Evolutionary conservation across 116 monocot genomes (phyloP).

Genomic region (Dioscorea cayenensis): DNA sequence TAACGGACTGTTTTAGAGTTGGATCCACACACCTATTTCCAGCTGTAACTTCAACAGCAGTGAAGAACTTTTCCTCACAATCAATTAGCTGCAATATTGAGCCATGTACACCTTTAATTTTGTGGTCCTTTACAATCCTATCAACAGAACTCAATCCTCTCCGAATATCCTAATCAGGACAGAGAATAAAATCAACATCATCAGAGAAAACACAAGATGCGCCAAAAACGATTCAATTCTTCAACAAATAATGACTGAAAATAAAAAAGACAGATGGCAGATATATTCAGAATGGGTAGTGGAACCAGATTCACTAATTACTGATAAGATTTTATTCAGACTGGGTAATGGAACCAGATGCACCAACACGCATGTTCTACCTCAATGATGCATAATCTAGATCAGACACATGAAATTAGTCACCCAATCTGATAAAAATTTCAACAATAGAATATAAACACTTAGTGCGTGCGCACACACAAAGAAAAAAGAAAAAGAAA

Average conservation of each 20-base stretch:
- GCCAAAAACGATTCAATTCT: background rate
- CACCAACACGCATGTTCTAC: no score
- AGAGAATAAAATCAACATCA: conserved; percentile 8
- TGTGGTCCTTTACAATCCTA: conserved; percentile 66
- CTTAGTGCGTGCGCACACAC: no score
- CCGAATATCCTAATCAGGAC: conserved; percentile 59
- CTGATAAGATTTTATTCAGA: no score
- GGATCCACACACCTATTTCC: conserved; percentile 64
- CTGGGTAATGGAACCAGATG: no score
- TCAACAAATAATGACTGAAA: background rate
- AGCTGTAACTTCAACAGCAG: conserved; percentile 99
- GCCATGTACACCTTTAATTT: conserved; percentile 78
- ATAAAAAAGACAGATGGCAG: no score
- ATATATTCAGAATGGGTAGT: no score
- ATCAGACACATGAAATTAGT: no score
- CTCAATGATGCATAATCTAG: no score
- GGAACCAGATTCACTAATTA: no score
- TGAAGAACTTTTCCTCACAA: conserved; percentile 90
- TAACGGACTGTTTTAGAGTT: background rate
- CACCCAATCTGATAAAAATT: no score
- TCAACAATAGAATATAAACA: no score
- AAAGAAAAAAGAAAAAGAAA: no score
- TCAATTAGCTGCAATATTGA: conserved; percentile 83
- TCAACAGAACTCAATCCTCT: conserved; percentile 81
- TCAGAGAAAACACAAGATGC: background rate